Base-by-base conservation (phyloP, 1,139 yeast genomes). In the Taphrina pruni region DNA sequence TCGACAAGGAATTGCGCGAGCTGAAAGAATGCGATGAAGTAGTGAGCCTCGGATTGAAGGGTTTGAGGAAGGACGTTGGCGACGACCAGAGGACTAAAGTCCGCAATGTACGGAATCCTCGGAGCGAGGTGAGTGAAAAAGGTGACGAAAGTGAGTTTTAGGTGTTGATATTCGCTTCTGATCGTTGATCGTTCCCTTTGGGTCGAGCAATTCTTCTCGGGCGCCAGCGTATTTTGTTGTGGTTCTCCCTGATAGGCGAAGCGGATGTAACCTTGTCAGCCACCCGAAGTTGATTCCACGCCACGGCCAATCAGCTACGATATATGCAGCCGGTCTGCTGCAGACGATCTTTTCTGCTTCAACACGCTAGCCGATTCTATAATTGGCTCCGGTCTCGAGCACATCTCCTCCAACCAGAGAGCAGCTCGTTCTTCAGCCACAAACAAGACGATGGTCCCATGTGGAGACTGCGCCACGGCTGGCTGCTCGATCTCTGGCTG, bases 81-180 rank as follows among this genome's bases (percentile, higher is more conserved):
- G 51, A 20, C 8, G 21, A n/a, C 41, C 11, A 11, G 41, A 38
- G 41, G 17, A 17, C 17, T 17, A 17, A 17, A 17, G 17, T 17
- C 17, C 17, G 17, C 17, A 17, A 17, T 17, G 17, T 17, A 17
- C 17, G 17, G 17, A 17, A 17, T 17, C 17, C 17, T 17, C 17
- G 17, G 17, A 17, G 17, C 17, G 17, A 17, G 17, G 17, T 17
- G 17, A 17, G 17, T 17, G 17, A 17, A 17, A 17, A 17, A 17
- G 17, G 46, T 43, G 46, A 43, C 46, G 46, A 43, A 43, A 14
- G 46, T 43, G 46, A 43, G 14, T 9, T 43, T 43, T 43, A 11
- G 46, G 46, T 43, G 46, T 43, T 43, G 46, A 43, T 43, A 17
- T 43, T 43, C 46, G 17, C 46, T 14, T 43, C 46, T 43, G 46